A percentile compares a stretch with the other conserved stretches of the same genome.
Evolutionary conservation across 2,329 filamentous ascomycete genomes (phyloP).

Genomic region (Penicillium sp.): DNA sequence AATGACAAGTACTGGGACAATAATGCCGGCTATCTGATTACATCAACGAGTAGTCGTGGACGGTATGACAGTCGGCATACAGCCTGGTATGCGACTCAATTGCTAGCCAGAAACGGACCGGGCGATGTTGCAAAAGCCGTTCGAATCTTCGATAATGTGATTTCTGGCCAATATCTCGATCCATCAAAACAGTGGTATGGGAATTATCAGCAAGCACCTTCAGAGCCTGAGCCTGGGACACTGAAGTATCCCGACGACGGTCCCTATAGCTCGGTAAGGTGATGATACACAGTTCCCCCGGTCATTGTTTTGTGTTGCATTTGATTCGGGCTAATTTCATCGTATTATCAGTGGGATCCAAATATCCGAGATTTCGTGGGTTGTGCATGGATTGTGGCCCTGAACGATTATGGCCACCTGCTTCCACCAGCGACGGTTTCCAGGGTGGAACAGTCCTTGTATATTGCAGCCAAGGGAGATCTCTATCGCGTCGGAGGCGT

Average conservation of each 20-base stretch:
- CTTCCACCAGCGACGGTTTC: conserved; percentile 40
- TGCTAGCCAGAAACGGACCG: conserved; percentile 17
- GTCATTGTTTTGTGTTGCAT: background rate
- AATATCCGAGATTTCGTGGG: conserved; percentile 22
- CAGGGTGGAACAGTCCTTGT: conserved; percentile 54
- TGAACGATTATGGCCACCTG: conserved; percentile 37
- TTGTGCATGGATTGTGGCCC: conserved; percentile 19
- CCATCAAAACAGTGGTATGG: conserved; percentile 22
- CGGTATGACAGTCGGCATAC: conserved; percentile 19
- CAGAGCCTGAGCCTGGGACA: conserved; percentile 16
- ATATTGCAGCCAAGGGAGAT: conserved; percentile 59
- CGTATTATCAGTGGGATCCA: conserved; percentile 18
- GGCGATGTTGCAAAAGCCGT: conserved; percentile 18
- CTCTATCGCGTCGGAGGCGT: conserved; percentile 61
- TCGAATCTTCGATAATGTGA: conserved; percentile 22
- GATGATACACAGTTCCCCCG: background rate
- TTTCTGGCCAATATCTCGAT: conserved; percentile 19
- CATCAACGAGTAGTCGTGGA: conserved; percentile 9
- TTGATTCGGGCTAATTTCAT: background rate
- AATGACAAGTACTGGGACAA: conserved; percentile 19
- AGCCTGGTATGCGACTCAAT: conserved; percentile 22
- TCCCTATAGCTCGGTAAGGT: conserved; percentile 13
- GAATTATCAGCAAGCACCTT: conserved; percentile 18
- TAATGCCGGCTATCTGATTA: conserved; percentile 17
- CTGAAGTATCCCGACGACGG: conserved; percentile 14